These are phyloP conservation scores for Myochromella boudieri DNA, from an alignment of 768 basidiomycete genomes.

Conservation along the genomic window DNA sequence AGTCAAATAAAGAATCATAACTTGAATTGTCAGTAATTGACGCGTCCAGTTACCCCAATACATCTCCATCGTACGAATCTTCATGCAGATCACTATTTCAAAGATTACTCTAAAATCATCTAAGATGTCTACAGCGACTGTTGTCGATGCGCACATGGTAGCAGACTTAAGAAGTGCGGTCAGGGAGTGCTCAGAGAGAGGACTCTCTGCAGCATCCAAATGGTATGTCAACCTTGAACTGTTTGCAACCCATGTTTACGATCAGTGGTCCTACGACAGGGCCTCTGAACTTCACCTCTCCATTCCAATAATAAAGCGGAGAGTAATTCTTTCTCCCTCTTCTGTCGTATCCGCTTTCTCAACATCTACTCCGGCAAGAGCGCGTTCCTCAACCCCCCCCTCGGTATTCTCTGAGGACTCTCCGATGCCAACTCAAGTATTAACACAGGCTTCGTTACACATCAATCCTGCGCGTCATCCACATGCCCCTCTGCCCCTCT, in stretches of 20 bases:
- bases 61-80: too few relatives aligned
- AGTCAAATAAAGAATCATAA: too few relatives aligned
- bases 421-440: slow-evolving; percentile 30
- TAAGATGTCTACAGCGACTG: too few relatives aligned
- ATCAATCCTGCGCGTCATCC: slow-evolving; percentile 30
- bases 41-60: too few relatives aligned
- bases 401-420: slow-evolving; percentile 36
- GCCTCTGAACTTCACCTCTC: slow-evolving; percentile 74
- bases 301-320: slow-evolving; percentile 49
- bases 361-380: slow-evolving; percentile 59
- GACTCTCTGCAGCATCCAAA: slow-evolving; percentile 69
- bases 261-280: too few relatives aligned
- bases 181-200: slow-evolving; percentile 73
- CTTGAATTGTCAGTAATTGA: too few relatives aligned
- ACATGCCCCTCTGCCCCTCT: slow-evolving; percentile 33
- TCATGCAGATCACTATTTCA: too few relatives aligned
- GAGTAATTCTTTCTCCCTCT: slow-evolving; percentile 21
- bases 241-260: neutral
- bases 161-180: slow-evolving; percentile 59
- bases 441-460: slow-evolving; percentile 26
- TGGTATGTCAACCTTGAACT: slow-evolving; percentile 48
- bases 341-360: slow-evolving; percentile 39
- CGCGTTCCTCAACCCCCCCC: slow-evolving; percentile 39
- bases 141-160: slow-evolving; percentile 46
- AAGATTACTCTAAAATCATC: too few relatives aligned